Percentiles rank a stretch among this genome's conserved stretches.
phyloP scores from a whole-genome alignment of 1,284 basidiomycete species.

The Malassezia dermatis region DNA sequence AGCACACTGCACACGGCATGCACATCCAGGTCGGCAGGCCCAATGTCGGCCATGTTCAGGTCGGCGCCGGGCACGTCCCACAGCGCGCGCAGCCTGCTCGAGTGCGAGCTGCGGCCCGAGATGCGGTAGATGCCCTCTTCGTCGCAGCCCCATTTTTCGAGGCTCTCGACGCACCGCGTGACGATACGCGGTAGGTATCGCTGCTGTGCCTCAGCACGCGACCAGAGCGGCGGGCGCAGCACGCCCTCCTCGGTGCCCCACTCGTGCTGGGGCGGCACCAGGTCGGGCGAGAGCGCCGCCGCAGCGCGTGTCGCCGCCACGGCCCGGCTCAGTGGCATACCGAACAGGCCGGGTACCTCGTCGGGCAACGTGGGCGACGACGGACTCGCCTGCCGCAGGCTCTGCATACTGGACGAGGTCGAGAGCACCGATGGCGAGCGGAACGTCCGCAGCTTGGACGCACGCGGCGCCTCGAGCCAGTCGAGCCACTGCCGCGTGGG shows the following conservation, averaged over 20 bases:
- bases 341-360: constrained; percentile 21
- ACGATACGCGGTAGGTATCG: constrained; percentile 32
- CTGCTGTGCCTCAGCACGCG: constrained; percentile 24
- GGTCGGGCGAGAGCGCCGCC: constrained; percentile 9
- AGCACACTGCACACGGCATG: constrained; percentile 44
- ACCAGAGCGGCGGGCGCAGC: constrained; percentile 11
- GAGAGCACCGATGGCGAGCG: constrained; percentile 15
- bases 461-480: constrained; percentile 16
- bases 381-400: constrained; percentile 4
- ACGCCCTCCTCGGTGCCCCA: neutral
- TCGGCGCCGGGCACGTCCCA: constrained; percentile 29
- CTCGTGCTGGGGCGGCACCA: neutral
- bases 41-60: constrained; percentile 28
- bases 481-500: constrained; percentile 25
- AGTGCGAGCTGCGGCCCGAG: constrained; percentile 39
- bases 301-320: constrained; percentile 22
- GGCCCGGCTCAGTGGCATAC: constrained; percentile 29
- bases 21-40: constrained; percentile 41
- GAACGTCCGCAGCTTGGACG: constrained; percentile 3
- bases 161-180: constrained; percentile 35
- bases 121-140: constrained; percentile 45
- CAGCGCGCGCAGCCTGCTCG: constrained; percentile 25
- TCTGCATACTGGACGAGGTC: constrained; percentile 15
- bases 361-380: neutral
- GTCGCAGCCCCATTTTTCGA: constrained; percentile 35